Percentiles rank a stretch among this genome's conserved stretches.
phyloP scores from a whole-genome alignment of 2,329 filamentous ascomycete species.

The Thermothelomyces thermophilus region DNA sequence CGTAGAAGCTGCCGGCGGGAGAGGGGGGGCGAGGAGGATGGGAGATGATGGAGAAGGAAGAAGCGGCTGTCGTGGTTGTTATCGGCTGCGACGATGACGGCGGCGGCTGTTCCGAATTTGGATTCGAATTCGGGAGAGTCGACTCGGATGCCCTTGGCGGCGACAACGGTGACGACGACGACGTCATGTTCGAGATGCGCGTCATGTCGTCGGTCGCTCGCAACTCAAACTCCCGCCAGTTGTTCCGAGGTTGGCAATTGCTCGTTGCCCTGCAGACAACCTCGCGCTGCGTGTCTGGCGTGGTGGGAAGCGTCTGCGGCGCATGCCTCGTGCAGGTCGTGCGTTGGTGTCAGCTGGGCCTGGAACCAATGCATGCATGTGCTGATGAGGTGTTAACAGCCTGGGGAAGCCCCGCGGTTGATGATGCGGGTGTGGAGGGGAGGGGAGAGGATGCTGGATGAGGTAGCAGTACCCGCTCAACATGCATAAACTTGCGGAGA shows the following conservation, averaged over 20 bases:
- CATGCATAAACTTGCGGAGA: background rate
- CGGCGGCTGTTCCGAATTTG: background rate
- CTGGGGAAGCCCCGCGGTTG: constrained; percentile 15
- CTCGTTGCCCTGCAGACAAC: background rate
- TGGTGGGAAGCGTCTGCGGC: background rate
- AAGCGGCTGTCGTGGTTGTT: constrained; percentile 21
- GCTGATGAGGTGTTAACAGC: background rate
- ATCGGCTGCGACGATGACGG: constrained; percentile 2
- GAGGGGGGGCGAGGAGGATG: constrained; percentile 47
- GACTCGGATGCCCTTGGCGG: background rate
- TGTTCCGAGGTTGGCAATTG: background rate
- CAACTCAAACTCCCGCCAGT: background rate
- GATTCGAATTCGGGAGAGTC: background rate
- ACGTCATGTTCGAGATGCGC: constrained; percentile 22
- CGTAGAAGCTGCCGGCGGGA: constrained; percentile 84
- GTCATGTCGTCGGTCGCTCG: constrained; percentile 16
- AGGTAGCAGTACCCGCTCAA: constrained; percentile 8
- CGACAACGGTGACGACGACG: constrained; percentile 8
- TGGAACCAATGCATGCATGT: background rate
- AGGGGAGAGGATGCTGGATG: constrained; percentile 2
- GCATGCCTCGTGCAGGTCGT: background rate
- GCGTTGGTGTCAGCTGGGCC: constrained; percentile 6
- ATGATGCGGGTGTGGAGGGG: constrained; percentile 14
- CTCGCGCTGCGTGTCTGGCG: background rate
- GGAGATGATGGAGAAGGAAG: constrained; percentile 20